A percentile compares a stretch with the other conserved stretches of the same genome.
These are phyloP conservation scores for Suillus weaverae DNA, from an alignment of 768 basidiomycete genomes.

Conservation along the genomic window DNA sequence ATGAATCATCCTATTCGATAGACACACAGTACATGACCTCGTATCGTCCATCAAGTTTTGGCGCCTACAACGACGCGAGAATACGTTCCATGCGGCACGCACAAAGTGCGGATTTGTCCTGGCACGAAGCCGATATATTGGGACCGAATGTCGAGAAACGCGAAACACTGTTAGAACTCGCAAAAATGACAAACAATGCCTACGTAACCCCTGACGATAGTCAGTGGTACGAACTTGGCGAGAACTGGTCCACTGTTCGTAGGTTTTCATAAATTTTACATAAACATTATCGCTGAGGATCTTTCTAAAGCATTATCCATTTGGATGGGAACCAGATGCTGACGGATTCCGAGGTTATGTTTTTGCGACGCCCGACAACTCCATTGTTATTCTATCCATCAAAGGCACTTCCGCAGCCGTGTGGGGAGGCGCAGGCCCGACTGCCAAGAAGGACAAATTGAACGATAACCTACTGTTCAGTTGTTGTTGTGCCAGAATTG, in stretches of 20 bases:
- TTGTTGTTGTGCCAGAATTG: slow-evolving; percentile 91
- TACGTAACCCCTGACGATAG: slow-evolving; percentile 64
- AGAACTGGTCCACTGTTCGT: slow-evolving; percentile 61
- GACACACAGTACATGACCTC: slow-evolving; percentile 37
- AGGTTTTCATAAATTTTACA: slow-evolving; percentile 1
- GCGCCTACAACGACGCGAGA: slow-evolving; percentile 43
- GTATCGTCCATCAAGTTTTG: slow-evolving; percentile 50
- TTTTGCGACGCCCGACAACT: slow-evolving; percentile 81
- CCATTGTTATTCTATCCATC: slow-evolving; percentile 83
- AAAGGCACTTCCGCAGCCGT: slow-evolving; percentile 88
- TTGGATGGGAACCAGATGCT: slow-evolving; percentile 89
- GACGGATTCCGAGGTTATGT: slow-evolving; percentile 92
- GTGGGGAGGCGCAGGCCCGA: slow-evolving; percentile 76
- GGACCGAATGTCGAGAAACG: slow-evolving; percentile 79
- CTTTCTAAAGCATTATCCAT: slow-evolving; percentile 48
- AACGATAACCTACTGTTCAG: slow-evolving; percentile 94
- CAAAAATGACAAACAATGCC: slow-evolving; percentile 95
- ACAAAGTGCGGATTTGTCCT: slow-evolving; percentile 49
- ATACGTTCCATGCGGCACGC: slow-evolving; percentile 45
- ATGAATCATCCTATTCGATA: slow-evolving; percentile 36
- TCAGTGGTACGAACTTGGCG: slow-evolving; percentile 77
- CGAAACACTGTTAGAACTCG: slow-evolving; percentile 75
- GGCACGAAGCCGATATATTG: slow-evolving; percentile 74
- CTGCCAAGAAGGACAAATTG: slow-evolving; percentile 86
- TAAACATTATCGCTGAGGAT: background rate